Percentiles rank a stretch among this genome's conserved stretches.
Evolutionary conservation across 179 eudicot species (phyloP).

Genomic region (Camellia oleifera): DNA sequence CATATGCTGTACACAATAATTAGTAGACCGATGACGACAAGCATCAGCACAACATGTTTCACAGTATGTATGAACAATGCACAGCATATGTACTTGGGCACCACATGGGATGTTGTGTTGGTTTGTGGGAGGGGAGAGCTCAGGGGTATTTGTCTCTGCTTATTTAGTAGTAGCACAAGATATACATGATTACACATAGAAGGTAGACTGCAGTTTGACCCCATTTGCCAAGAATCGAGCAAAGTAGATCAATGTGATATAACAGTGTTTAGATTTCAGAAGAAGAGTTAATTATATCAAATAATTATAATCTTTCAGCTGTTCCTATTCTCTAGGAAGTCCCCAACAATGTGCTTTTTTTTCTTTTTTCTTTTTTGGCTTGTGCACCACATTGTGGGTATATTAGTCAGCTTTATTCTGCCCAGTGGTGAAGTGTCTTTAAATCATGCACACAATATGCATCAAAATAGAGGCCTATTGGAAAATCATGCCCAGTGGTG

Average conservation of each 20-base stretch:
- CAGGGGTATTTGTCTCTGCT: neutral
- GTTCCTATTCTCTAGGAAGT: neutral
- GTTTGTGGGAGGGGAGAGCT: neutral
- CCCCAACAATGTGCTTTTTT: neutral
- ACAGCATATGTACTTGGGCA: neutral
- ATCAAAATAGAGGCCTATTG: neutral
- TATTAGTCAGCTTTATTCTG: neutral
- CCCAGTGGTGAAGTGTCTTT: constrained; percentile 8
- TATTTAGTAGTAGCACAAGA: neutral
- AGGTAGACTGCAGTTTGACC: neutral
- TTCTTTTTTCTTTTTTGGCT: neutral
- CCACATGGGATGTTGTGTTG: neutral
- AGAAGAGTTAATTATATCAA: neutral
- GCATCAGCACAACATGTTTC: neutral
- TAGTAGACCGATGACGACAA: neutral
- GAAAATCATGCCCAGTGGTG: no score
- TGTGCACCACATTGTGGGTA: neutral
- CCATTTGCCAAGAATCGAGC: neutral
- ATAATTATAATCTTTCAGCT: neutral
- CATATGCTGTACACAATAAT: neutral
- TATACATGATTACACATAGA: neutral
- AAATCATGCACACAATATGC: neutral
- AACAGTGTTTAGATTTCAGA: neutral
- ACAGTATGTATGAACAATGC: neutral
- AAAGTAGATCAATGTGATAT: neutral